Conservation (phyloP, 2,329 filamentous ascomycete species). For the Raffaelea ambrosiae region DNA sequence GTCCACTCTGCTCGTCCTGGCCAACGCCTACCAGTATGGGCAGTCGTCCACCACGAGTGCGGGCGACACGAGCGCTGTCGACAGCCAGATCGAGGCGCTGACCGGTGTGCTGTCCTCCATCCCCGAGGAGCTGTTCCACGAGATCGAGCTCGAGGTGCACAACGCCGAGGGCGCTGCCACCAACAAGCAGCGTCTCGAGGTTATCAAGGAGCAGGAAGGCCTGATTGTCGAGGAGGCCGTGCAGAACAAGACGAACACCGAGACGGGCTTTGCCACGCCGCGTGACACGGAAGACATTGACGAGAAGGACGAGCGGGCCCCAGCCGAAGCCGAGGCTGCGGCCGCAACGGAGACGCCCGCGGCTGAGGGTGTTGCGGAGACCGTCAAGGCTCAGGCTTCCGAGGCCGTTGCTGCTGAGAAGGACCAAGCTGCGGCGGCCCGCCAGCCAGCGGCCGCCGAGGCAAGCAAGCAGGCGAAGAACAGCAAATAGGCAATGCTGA, state of each 20-base stretch:
- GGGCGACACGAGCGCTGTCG: slow-evolving; percentile 64
- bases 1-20: slow-evolving; percentile 87
- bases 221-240: slow-evolving; percentile 95
- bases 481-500: not conserved
- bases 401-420: slow-evolving; percentile 32
- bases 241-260: slow-evolving; percentile 75
- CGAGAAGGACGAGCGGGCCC: slow-evolving; percentile 72
- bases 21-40: slow-evolving; percentile 96
- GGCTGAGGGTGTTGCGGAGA: slow-evolving; percentile 47
- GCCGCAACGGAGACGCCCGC: slow-evolving; percentile 35
- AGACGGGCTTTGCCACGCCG: slow-evolving; percentile 63
- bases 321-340: slow-evolving; percentile 34
- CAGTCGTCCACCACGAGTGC: slow-evolving; percentile 34
- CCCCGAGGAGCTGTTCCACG: slow-evolving; percentile 97
- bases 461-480: not conserved
- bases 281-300: slow-evolving; percentile 90
- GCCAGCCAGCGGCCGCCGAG: slow-evolving; percentile 16
- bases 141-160: slow-evolving; percentile 97
- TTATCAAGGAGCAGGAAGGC: slow-evolving; percentile 96
- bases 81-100: slow-evolving; percentile 85
- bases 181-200: slow-evolving; percentile 97
- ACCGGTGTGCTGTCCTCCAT: slow-evolving; percentile 89
- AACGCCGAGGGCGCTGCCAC: slow-evolving; percentile 94
- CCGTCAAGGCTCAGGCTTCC: slow-evolving; percentile 42
- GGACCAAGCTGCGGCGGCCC: slow-evolving; percentile 30